phyloP scores from a whole-genome alignment of 2,329 filamentous ascomycete species.

The Penicillium verrucosum region DNA sequence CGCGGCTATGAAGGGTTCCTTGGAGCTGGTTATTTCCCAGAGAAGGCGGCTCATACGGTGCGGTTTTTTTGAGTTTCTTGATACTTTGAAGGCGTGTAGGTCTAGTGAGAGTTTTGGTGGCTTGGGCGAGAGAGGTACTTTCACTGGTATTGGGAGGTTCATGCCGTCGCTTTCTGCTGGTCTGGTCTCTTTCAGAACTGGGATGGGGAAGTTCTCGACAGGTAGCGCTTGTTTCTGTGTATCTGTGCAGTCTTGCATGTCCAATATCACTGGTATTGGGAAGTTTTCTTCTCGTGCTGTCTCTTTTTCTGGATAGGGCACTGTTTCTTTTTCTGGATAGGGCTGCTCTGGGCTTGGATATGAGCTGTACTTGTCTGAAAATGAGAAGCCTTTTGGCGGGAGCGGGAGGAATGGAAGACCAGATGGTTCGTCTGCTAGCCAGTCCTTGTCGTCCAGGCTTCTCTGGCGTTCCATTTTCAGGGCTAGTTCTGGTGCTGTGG shows the following conservation, averaged over 20 bases:
- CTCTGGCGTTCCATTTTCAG: too few relatives aligned
- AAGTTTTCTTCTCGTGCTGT: constrained; percentile 8
- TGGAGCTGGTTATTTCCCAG: constrained; percentile 2
- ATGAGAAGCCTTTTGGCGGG: too few relatives aligned
- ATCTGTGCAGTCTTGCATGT: constrained; percentile 3
- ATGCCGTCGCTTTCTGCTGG: background rate
- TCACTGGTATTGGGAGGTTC: background rate
- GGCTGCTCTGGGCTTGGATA: background rate
- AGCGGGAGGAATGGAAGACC: too few relatives aligned
- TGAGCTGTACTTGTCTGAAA: too few relatives aligned
- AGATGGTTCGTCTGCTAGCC: too few relatives aligned
- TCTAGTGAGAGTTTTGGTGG: background rate
- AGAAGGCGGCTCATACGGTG: background rate
- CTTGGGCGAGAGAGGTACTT: background rate
- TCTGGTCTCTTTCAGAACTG: background rate
- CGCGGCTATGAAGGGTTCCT: constrained; percentile 11
- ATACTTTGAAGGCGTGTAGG: background rate
- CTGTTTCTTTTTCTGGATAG: background rate
- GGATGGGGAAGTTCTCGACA: constrained; percentile 10
- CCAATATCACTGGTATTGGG: constrained; percentile 11
- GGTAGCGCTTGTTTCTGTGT: constrained; percentile 4
- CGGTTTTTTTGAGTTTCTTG: background rate
- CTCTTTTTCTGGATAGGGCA: background rate
- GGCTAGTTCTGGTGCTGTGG: too few relatives aligned
- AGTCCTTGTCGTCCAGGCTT: too few relatives aligned